Base-by-base conservation (phyloP, 768 basidiomycete genomes). In the Podaxis mareebaensis region DNA sequence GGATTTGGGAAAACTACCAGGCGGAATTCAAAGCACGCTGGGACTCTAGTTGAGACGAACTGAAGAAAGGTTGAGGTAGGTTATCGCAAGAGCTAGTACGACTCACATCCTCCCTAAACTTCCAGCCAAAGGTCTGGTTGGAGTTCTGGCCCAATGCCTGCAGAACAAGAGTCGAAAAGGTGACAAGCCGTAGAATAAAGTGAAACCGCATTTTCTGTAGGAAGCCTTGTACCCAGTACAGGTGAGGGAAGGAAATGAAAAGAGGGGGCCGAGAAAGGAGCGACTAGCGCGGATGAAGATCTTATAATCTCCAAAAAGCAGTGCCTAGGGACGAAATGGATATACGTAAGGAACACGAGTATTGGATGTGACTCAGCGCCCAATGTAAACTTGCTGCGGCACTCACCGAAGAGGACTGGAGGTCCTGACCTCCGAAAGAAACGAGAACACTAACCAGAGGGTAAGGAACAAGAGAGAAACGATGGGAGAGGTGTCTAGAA, bases 61-160 rank as follows among this genome's bases (percentile, higher is more conserved):
- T 61, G 20, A n/a, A 28, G 11, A 40, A 24, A 15, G 10, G 49
- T 60, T 39, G 33, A 51, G 17, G 20, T 42, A 12, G 24, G 22
- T 38, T 30, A 17, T 11, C 20, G 26, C 3, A 53, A 40, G 24
- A 17, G 13, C 22, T n/a, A 3, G 24, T 3, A 40, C 12, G 39
- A 68, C 75, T n/a, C 28, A 75, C 76, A 48, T 70, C 69, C 26
- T 69, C 63, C 17, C 61, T 56, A 63, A 77, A 77, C 66, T 68
- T 65, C 77, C 77, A 78, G 58, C 70, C 66, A 58, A 79, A 78
- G 67, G 69, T 56, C 52, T 66, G 61, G 20, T 61, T 12, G 53
- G 36, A 38, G 52, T 60, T 65, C 56, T 69, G 67, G 2, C 68
- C 70, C 24, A 15, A 38, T 42, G 28, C 61, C 38, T 52, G 55